A percentile compares a stretch with the other conserved stretches of the same genome.
Evolutionary conservation across 257 asterid genomes (phyloP).

Genomic region (Salvia splendens): DNA sequence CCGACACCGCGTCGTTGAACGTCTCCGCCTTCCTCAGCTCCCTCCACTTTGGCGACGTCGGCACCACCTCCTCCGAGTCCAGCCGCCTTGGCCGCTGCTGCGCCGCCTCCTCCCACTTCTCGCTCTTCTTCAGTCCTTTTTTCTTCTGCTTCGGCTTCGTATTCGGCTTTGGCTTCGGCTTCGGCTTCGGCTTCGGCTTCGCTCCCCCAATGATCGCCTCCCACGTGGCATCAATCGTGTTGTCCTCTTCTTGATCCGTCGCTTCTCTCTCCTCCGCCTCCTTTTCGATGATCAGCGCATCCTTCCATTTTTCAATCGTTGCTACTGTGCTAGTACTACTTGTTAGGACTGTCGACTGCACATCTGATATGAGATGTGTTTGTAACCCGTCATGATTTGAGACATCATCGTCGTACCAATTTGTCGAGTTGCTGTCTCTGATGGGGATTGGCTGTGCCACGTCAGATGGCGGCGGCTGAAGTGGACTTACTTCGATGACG

Average conservation of each 20-base stretch:
- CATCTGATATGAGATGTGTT: too few species aligned
- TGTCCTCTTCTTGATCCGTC: constrained; percentile 20
- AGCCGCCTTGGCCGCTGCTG: constrained; percentile 13
- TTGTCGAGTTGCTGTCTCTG: not conserved
- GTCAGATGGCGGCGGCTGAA: constrained; percentile 1
- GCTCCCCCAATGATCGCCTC: constrained; percentile 46
- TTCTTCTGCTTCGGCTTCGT: constrained; percentile 19
- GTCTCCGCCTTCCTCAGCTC: constrained; percentile 66
- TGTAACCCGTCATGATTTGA: too few species aligned
- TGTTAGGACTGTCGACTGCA: too few species aligned
- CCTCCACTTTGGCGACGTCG: constrained; percentile 42
- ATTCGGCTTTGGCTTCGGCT: too few species aligned
- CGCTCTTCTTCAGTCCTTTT: constrained; percentile 46
- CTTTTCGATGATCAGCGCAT: not conserved
- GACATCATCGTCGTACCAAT: too few species aligned
- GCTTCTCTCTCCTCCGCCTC: not conserved
- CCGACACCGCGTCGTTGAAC: constrained; percentile 61
- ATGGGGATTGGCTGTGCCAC: not conserved
- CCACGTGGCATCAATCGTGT: constrained; percentile 73
- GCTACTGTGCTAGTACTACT: too few species aligned
- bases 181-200: not conserved
- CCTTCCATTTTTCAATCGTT: not conserved
- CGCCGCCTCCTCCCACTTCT: constrained; percentile 43
- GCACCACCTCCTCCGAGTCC: constrained; percentile 41
- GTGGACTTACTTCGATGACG: not conserved